phyloP scores from a whole-genome alignment of 345 rosid species.

The Luvunga scandens region DNA sequence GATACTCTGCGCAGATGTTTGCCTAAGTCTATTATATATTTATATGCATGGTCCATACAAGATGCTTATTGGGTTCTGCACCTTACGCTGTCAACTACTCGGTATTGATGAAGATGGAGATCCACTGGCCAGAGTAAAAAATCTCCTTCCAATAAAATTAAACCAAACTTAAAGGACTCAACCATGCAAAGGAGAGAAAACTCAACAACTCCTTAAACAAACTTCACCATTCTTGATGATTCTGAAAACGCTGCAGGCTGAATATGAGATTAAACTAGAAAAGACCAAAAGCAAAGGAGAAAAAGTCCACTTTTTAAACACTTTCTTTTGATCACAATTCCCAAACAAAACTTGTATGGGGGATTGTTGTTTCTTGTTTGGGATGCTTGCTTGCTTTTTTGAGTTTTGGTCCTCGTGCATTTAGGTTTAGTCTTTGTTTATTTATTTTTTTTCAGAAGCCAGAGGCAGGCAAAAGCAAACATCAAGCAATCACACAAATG shows the following conservation, averaged over 20 bases:
- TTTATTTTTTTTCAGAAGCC: not conserved
- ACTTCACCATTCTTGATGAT: too few species aligned
- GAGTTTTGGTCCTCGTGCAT: constrained; percentile 4
- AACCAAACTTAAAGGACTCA: not conserved
- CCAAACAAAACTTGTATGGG: constrained; percentile 14
- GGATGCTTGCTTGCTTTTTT: not conserved
- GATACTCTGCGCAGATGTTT: not conserved
- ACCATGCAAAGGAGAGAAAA: not conserved
- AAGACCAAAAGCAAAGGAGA: not conserved
- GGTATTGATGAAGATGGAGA: not conserved
- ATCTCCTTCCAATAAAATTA: not conserved
- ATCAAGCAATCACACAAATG: constrained; percentile 34
- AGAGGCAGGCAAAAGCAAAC: not conserved
- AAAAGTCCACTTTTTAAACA: constrained; percentile 1
- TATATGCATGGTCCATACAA: not conserved
- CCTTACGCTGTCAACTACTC: not conserved
- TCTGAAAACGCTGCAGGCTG: not conserved
- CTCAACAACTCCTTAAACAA: too few species aligned
- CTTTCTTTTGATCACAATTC: constrained; percentile 20
- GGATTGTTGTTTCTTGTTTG: not conserved
- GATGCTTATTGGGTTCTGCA: not conserved
- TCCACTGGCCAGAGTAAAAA: not conserved
- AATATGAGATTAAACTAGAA: not conserved
- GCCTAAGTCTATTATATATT: not conserved
- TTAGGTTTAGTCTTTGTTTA: not conserved